These are phyloP conservation scores for Candida michaelii DNA, from an alignment of 805 yeast species.

Conservation along the genomic window DNA sequence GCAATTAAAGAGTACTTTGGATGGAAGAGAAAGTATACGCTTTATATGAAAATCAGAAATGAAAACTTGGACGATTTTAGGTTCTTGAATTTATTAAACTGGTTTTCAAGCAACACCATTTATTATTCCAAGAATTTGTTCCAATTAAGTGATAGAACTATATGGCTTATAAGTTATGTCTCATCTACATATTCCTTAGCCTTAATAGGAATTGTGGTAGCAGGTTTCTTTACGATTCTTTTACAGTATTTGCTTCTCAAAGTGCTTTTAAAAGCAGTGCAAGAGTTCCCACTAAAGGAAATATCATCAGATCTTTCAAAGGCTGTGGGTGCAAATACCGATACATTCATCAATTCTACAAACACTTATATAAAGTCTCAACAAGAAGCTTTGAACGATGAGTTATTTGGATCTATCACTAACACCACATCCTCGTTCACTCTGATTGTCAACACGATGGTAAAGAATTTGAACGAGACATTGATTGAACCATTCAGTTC, in stretches of 20 bases:
- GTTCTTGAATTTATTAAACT: conserved; percentile 15
- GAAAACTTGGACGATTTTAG: conserved; percentile 11
- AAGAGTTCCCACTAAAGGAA: conserved; percentile 8
- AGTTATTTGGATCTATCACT: conserved; percentile 65
- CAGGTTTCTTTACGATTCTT: conserved; percentile 54
- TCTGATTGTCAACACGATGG: conserved; percentile 56
- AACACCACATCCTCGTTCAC: conserved; percentile 59
- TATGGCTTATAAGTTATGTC: conserved; percentile 52
- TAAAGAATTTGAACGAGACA: conserved; percentile 56
- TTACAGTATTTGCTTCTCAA: conserved; percentile 54
- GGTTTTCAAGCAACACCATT: conserved; percentile 15
- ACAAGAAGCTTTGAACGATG: conserved; percentile 56
- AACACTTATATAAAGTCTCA: conserved; percentile 52
- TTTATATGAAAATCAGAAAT: conserved; percentile 22
- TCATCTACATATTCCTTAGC: conserved; percentile 52
- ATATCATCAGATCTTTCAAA: conserved; percentile 2
- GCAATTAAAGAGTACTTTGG: conserved; percentile 44
- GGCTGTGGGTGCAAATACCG: conserved; percentile 4
- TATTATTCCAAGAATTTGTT: conserved; percentile 15
- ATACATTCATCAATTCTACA: conserved; percentile 31
- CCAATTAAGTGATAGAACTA: conserved; percentile 10
- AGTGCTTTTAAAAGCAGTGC: conserved; percentile 19
- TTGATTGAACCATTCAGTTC: conserved; percentile 61
- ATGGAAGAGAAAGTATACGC: conserved; percentile 47
- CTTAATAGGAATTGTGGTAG: conserved; percentile 51